Evolutionary conservation across 192 early-diverging fungal genomes (phyloP), one percentile per base, ranked within the genome.

Genomic region (Chytriomyces hyalinus): DNA sequence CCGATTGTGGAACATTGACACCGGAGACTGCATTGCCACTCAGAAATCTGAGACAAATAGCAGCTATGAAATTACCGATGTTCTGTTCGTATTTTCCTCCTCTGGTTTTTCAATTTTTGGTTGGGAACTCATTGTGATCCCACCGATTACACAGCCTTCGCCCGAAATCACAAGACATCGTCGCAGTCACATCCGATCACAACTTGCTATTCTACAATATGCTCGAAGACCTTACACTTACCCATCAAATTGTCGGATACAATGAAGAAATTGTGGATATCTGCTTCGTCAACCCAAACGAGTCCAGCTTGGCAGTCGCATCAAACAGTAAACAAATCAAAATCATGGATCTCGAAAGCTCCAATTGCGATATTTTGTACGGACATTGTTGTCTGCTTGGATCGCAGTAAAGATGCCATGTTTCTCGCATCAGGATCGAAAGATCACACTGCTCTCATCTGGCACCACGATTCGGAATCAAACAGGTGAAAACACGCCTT

Each of bases 201-300:
- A 97, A 97, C 78, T 87, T 99, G 73, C 65, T 94, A 50, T 90
- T 97, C 61, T 95, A 95, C 79, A 72, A 87, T 17, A 80, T 92
- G 10, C 24, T 65, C 4, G 49, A 61, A 17, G 65, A 59, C 36
- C 67, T 85, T 17, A 20, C 15, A 75, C 88, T 91, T 4, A 80
- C 87, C 22, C 93, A 92, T 71, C 93, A 96, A 81, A 92, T 98
- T 80, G 92, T 95, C 6, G 98, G 98, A 48, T 95, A 96, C 81
- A 98, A 98, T 73, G 95, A 99, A 70, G 98, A 99, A 73, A 90
- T 99, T 46, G 90, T 98, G 13, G 96, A 96, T 78, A 77, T 98
- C 61, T 82, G 83, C 1, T 94, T 93, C 50, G 83, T 95, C n/a
- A 95, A 93, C 22, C 79, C 84, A 22, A 80, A 88, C 6, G 92